A percentile compares a stretch with the other conserved stretches of the same genome.
Conservation (phyloP, 495 filamentous ascomycete genomes). For the Apiosordaria backusii region DNA sequence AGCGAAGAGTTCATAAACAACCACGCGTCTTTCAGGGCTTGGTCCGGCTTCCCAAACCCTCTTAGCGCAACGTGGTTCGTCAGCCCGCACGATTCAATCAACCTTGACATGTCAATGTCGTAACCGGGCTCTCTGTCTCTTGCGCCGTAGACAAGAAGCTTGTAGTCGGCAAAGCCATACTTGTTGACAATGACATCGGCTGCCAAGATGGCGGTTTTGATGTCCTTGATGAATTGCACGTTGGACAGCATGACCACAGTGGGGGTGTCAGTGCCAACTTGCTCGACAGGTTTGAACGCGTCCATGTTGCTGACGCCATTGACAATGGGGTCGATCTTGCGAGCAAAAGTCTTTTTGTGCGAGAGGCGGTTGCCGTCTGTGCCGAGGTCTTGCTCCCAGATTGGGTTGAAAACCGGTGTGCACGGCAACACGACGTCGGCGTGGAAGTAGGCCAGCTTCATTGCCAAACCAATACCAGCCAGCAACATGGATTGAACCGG, state of each 20-base stretch:
- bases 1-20: slow-evolving; percentile 66
- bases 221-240: slow-evolving; percentile 66
- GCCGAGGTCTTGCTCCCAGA: slow-evolving; percentile 65
- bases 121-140: slow-evolving; percentile 60
- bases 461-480: slow-evolving; percentile 26
- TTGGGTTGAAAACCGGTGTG: slow-evolving; percentile 64
- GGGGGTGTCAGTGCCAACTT: slow-evolving; percentile 53
- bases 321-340: slow-evolving; percentile 66
- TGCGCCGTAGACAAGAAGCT: slow-evolving; percentile 60
- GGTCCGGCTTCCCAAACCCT: slow-evolving; percentile 56
- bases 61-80: slow-evolving; percentile 50
- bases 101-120: slow-evolving; percentile 59
- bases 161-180: slow-evolving; percentile 60
- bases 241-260: slow-evolving; percentile 66
- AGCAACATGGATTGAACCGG: slow-evolving; percentile 54
- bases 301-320: slow-evolving; percentile 67
- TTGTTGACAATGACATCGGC: slow-evolving; percentile 64
- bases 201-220: slow-evolving; percentile 60
- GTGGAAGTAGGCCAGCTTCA: slow-evolving; percentile 47
- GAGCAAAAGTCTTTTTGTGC: slow-evolving; percentile 56
- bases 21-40: slow-evolving; percentile 60
- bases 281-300: slow-evolving; percentile 56
- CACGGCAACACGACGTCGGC: slow-evolving; percentile 64
- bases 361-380: slow-evolving; percentile 55
- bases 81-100: slow-evolving; percentile 58